phyloP scores from a whole-genome alignment of 352 stramenopile species.

The Globisporangium solare region DNA sequence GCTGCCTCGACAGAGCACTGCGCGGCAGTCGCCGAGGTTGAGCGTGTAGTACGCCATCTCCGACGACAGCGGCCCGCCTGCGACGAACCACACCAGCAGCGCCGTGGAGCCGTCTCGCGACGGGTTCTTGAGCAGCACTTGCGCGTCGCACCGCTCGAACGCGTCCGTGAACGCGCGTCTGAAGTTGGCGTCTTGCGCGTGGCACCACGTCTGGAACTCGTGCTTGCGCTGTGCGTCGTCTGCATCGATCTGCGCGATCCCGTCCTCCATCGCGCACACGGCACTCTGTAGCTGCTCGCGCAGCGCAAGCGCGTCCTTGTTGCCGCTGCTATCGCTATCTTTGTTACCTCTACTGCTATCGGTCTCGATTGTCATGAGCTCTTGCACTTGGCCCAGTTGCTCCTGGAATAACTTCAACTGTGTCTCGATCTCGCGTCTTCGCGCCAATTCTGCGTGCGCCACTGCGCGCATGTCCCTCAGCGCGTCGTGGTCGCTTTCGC shows the following conservation, averaged over 20 bases:
- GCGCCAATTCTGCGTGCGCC: slow-evolving; percentile 19
- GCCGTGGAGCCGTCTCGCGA: slow-evolving; percentile 47
- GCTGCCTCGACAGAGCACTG: slow-evolving; percentile 43
- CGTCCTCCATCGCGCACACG: slow-evolving; percentile 23
- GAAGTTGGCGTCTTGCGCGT: slow-evolving; percentile 23
- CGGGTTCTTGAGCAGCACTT: slow-evolving; percentile 39
- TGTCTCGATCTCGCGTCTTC: slow-evolving; percentile 24
- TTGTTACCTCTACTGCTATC: background rate
- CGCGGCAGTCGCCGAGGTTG: slow-evolving; percentile 65
- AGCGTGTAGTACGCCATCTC: slow-evolving; percentile 39
- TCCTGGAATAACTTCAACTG: slow-evolving; percentile 24
- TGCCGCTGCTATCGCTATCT: background rate
- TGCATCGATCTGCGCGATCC: slow-evolving; percentile 26
- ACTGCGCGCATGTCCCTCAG: slow-evolving; percentile 14
- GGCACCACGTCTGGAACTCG: slow-evolving; percentile 21
- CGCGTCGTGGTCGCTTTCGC: slow-evolving; percentile 15
- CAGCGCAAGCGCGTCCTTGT: slow-evolving; percentile 16
- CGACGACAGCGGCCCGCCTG: slow-evolving; percentile 2
- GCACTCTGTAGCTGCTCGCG: slow-evolving; percentile 19
- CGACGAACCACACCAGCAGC: slow-evolving; percentile 47
- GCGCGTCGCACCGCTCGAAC: slow-evolving; percentile 37
- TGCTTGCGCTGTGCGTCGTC: slow-evolving; percentile 23
- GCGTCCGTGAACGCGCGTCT: slow-evolving; percentile 27
- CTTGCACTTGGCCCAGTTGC: slow-evolving; percentile 26
- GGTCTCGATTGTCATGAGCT: slow-evolving; percentile 11